phyloP scores from a whole-genome alignment of 176 grass and related monocot genomes.

The Ensete ventricosum region DNA sequence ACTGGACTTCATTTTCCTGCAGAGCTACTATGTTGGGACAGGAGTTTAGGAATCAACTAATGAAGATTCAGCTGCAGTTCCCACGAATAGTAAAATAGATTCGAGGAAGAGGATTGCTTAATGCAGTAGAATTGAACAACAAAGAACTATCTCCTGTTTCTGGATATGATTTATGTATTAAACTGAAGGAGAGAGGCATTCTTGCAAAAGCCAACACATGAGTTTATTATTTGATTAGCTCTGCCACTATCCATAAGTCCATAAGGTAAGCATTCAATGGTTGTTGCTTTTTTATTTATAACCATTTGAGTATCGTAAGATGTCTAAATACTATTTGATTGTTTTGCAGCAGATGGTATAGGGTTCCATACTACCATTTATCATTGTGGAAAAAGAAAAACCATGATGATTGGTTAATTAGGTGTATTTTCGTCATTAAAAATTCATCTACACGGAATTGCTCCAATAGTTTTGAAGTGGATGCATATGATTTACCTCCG shows the following conservation, averaged over 20 bases:
- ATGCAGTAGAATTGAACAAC: slow-evolving; percentile 75
- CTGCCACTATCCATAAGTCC: slow-evolving; percentile 70
- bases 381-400: background rate
- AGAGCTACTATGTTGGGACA: slow-evolving; percentile 61
- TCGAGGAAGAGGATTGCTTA: slow-evolving; percentile 75
- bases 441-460: background rate
- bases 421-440: background rate
- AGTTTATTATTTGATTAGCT: slow-evolving; percentile 75
- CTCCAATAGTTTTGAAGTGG: background rate
- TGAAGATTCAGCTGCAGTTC: slow-evolving; percentile 51
- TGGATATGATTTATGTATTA: slow-evolving; percentile 89
- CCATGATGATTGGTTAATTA: background rate
- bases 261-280: slow-evolving; percentile 46
- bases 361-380: background rate
- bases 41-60: slow-evolving; percentile 65
- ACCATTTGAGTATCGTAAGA: background rate
- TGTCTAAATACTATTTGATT: background rate
- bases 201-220: slow-evolving; percentile 94
- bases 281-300: background rate
- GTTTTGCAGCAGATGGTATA: background rate
- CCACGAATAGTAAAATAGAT: slow-evolving; percentile 76
- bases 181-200: slow-evolving; percentile 91
- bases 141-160: slow-evolving; percentile 57
- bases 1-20: slow-evolving; percentile 5
- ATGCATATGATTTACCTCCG: background rate